Base-by-base conservation (phyloP, 2,329 filamentous ascomycete genomes). In the Xylariaceae sp. region DNA sequence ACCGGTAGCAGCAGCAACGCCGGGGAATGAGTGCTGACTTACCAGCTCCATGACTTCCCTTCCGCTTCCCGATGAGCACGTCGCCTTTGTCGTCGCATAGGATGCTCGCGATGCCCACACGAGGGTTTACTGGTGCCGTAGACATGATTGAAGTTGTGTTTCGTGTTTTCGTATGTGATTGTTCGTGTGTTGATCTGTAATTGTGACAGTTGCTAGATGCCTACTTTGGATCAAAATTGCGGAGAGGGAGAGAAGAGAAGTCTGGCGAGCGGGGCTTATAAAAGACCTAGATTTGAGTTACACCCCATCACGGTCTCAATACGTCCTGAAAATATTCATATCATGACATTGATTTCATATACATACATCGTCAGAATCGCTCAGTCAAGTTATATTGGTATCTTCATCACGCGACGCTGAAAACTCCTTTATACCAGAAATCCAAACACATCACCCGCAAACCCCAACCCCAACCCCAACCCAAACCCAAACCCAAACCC, bases 1-100 rank as follows among this genome's bases (percentile, higher is more conserved):
- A 19, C 19, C 19, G 19, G 19, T 19, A 19, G 19, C 19, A 19
- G 32, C 32, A 37, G 35, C 8, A 3, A 2, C 8, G 35, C 35
- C 8, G 3, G 35, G 32, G 35, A 37, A 37, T 7, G 8, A 3
- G 12, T 37, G 6, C 8, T 5, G 37, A 67, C 68, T 54, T 62
- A 79, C 79, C 77, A 34, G 70, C 67, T 6, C 79, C 79, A 42
- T 80, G 78, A 50, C 73, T 75, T 1, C 76, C 74, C 51, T 71
- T 71, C 9, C 80, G 73, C 53, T 72, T 73, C 3, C 80, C 77
- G 2, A 78, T 60, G 4, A 82, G 60, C 35, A 82, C 58, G 46
- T 71, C 67, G n/a, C 75, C 76, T 5, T 74, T 54, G 12, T 59
- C 60, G 55, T 76, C 71, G 54, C 65, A 66, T 50, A 83, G 67